These are phyloP conservation scores for Botrytis fabae DNA, from an alignment of 2,329 filamentous ascomycete genomes.

Conservation along the genomic window DNA sequence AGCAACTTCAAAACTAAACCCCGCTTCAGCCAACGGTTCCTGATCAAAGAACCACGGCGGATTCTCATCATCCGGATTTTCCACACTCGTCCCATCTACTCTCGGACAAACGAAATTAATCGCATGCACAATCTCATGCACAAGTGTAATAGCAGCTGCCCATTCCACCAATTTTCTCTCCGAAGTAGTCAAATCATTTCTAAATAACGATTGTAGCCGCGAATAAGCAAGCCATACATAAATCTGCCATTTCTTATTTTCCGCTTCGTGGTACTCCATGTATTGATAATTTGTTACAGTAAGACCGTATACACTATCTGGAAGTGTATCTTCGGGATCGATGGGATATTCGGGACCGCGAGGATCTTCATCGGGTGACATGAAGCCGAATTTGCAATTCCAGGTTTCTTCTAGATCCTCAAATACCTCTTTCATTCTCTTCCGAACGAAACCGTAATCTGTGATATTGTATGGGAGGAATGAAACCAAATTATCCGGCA, in stretches of 20 bases:
- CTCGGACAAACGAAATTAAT: conserved; percentile 7
- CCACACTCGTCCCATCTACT: not conserved
- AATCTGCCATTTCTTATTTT: not conserved
- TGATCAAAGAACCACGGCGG: conserved; percentile 27
- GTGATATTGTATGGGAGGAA: not conserved
- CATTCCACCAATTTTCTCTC: conserved; percentile 20
- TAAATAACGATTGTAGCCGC: conserved; percentile 21
- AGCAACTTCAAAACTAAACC: conserved; percentile 28
- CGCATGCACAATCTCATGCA: conserved; percentile 29
- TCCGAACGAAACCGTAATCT: not conserved
- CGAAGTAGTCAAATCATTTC: conserved; percentile 14
- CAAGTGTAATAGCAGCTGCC: conserved; percentile 25
- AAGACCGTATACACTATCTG: not conserved
- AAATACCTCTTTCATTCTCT: not conserved
- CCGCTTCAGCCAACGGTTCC: conserved; percentile 28
- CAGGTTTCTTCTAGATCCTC: not conserved
- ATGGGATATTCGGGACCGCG: not conserved
- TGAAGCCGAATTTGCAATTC: conserved; percentile 24
- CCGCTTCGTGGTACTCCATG: conserved; percentile 5
- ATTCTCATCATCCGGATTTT: not conserved
- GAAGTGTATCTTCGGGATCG: not conserved
- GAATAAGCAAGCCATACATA: conserved; percentile 24
- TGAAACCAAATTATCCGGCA: not conserved
- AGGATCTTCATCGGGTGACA: conserved; percentile 24
- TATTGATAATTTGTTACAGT: conserved; percentile 20